Evolutionary conservation across 768 basidiomycete genomes (phyloP), one percentile per base, ranked within the genome.

Genomic region (Butyriboletus loyo): DNA sequence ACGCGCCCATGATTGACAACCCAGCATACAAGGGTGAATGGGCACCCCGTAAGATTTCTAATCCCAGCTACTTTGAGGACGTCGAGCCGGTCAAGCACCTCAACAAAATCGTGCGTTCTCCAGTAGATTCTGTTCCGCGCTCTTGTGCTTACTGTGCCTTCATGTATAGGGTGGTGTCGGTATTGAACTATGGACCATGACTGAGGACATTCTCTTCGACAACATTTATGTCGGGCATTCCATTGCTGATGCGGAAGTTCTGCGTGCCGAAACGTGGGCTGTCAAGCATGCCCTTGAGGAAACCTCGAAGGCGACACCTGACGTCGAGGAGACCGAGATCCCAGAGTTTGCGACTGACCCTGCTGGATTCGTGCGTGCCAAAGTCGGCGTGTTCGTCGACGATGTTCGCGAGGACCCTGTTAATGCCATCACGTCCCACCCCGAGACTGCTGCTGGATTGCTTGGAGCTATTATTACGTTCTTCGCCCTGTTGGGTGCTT

Each of bases 121-220:
- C 17, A 11, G 5, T 2, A 10, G 1, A n/a, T 22, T 8, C 11
- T 14, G 11, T 31, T 15, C 19, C 13, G 8, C 3, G 17, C 8
- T 50, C 13, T 22, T 31, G 34, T 52, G n/a, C 43, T 60, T 1
- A 66, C 4, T 10, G 4, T 36, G 14, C 30, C 19, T 14, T 10
- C n/a, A 1, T 43, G 21, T 50, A 15, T 53, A 89, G 87, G 90
- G 92, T 60, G 94, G 93, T 74, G 83, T 97, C 56, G 95, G 95
- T 66, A 95, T 98, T 60, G 97, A 99, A 73, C 85, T 98, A 62
- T 99, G 97, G 97, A 96, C 96, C 41, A 99, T 98, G 97, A 96
- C 95, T 38, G 90, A 90, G 72, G 87, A 91, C 66, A 94, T 94
- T 62, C 79, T 94, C 61, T 95, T 94, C 69, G 85, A 91, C 73